Percentiles rank a stretch among this genome's conserved stretches.
Conservation (phyloP, 73 alveolate genomes). For the Paramecium caudatum region DNA sequence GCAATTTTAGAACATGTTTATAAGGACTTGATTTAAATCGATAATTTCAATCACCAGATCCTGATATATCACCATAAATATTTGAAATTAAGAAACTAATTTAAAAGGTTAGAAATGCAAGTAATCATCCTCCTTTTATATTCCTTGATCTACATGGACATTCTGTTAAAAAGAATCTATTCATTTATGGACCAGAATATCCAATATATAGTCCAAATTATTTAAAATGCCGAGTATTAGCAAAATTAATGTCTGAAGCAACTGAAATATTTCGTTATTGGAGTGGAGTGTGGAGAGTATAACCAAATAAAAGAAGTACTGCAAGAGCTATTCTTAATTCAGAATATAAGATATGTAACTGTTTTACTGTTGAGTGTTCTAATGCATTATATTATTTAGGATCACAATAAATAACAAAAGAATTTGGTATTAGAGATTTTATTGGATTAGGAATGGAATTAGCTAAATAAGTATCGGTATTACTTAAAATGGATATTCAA, state of each 20-base stretch:
- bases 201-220: constrained; percentile 67
- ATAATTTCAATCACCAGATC: constrained; percentile 84
- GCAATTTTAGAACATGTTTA: constrained; percentile 93
- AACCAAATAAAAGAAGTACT: constrained; percentile 59
- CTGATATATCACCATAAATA: constrained; percentile 80
- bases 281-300: constrained; percentile 67
- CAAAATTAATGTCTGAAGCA: constrained; percentile 63
- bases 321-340: constrained; percentile 67
- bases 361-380: constrained; percentile 75
- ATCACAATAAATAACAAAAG: constrained; percentile 49
- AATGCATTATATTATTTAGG: constrained; percentile 65
- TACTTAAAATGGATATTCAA: constrained; percentile 46
- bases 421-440: constrained; percentile 49
- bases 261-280: constrained; percentile 69
- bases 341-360: constrained; percentile 61
- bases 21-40: constrained; percentile 95
- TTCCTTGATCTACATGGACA: constrained; percentile 87
- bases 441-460: constrained; percentile 36
- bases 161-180: constrained; percentile 73
- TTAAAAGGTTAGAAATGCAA: constrained; percentile 59
- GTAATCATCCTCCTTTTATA: constrained; percentile 77
- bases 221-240: constrained; percentile 67
- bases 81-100: constrained; percentile 80
- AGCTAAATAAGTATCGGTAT: constrained; percentile 11
- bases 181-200: constrained; percentile 77